Percentiles rank a stretch among this genome's conserved stretches.
phyloP scores from a whole-genome alignment of 192 early-diverging fungal species.

The Backusella sp. region DNA sequence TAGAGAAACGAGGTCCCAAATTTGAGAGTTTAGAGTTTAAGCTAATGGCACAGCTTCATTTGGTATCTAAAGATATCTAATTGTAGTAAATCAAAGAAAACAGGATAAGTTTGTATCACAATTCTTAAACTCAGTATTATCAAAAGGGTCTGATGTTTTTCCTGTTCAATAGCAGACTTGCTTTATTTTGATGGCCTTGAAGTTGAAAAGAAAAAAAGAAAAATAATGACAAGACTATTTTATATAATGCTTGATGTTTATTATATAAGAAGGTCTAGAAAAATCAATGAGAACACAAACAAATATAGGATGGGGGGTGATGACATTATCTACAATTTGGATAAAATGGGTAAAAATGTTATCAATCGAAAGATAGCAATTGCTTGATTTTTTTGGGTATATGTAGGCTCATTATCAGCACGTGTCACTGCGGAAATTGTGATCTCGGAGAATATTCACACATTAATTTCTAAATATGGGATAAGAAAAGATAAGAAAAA shows the following conservation, averaged over 20 bases:
- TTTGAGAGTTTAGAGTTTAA: neutral
- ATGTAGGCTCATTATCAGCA: neutral
- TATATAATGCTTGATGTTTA: neutral
- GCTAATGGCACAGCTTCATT: neutral
- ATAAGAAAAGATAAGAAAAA: conserved; percentile 10
- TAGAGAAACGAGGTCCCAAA: neutral
- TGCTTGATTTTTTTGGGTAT: neutral
- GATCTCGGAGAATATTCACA: neutral
- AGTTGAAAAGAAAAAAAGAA: neutral
- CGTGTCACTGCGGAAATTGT: conserved; percentile 9
- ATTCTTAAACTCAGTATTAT: neutral
- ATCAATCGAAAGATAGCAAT: conserved; percentile 5
- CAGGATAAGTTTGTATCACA: neutral
- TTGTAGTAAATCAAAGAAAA: neutral
- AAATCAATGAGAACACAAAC: neutral
- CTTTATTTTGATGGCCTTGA: neutral
- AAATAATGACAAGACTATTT: neutral
- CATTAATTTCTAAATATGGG: neutral
- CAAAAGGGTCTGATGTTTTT: neutral
- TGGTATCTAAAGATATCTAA: neutral
- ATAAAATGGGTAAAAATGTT: neutral
- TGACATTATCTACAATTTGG: conserved; percentile 7
- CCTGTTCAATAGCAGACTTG: neutral
- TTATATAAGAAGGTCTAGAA: neutral
- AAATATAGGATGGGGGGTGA: neutral